Base-by-base conservation (phyloP, 2,329 filamentous ascomycete genomes). In the Neofusicoccum kwambonambiense region DNA sequence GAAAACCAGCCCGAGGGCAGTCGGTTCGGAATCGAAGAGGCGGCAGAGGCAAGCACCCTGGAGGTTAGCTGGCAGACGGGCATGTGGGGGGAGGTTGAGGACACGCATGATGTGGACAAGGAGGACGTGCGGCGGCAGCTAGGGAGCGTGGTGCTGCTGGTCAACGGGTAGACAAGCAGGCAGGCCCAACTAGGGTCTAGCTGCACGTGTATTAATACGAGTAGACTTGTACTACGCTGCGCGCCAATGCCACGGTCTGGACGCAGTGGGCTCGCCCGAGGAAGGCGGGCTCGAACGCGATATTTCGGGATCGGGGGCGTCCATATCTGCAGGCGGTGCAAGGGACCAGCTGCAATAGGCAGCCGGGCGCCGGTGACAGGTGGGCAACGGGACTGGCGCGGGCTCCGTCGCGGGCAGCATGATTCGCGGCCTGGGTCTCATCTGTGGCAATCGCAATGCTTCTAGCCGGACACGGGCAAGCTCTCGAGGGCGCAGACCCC, bases 41-140 rank as follows among this genome's bases (percentile, higher is more conserved):
- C 93, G 0, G 89, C 91, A 0, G 83, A 85, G 71, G 89, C 90
- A 13, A 88, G 90, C 5, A 97, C 86, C 71, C 76, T 96, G 47
- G 95, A 99, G 81, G 92, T 97, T 15, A 84, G 87, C 68, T 97
- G 92, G 89, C 95, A 99, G 84, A 96, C 89, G 0, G 82, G 86
- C 34, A 89, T 90, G 78, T 98, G 95, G 94, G 95, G 95, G 8
- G 93, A 97, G 82, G 95, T 99, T 0, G 95, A 99, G 77, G 93
- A 99, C 78, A 97, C 93, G 34, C 95, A 99, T 79, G 95, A 99
- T 81, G 95, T 99, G 0, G 90, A 96, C 72, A 91, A 89, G 77
- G 94, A 96, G 78, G 95, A 99, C 77, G 71, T 98, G 69, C 86
- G 87, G 74, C 85, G 94, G 72, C 95, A 98, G 80, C 80, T 98